Conservation (phyloP, 805 yeast genomes). For the Schwanniomyces yamadae region DNA sequence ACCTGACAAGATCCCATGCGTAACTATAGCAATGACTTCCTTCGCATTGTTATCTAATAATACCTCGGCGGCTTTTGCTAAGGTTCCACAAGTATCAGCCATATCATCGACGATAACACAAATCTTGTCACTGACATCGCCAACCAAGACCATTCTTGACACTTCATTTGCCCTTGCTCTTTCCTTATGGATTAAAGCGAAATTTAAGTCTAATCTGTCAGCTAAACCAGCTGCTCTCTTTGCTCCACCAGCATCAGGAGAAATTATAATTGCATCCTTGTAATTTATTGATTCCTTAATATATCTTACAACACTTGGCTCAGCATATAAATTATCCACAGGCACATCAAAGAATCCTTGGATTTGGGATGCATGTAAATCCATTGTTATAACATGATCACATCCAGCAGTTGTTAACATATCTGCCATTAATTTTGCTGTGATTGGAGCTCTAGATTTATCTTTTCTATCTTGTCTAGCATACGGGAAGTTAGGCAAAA, state of each 20-base stretch:
- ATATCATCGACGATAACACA: slow-evolving; percentile 92
- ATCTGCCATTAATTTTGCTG: slow-evolving; percentile 92
- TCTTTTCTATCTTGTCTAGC: slow-evolving; percentile 98
- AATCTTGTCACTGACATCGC: slow-evolving; percentile 81
- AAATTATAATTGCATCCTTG: slow-evolving; percentile 72
- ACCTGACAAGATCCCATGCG: slow-evolving; percentile 92
- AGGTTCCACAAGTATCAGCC: slow-evolving; percentile 98
- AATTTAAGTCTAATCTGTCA: slow-evolving; percentile 85
- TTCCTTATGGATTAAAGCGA: slow-evolving; percentile 95
- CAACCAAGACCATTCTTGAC: slow-evolving; percentile 91
- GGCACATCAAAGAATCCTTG: slow-evolving; percentile 96
- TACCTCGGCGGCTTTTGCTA: slow-evolving; percentile 91
- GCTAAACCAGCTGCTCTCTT: slow-evolving; percentile 95
- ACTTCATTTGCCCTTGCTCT: slow-evolving; percentile 95
- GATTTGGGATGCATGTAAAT: slow-evolving; percentile 94
- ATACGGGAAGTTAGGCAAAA: slow-evolving; percentile 92
- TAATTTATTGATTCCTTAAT: slow-evolving; percentile 61
- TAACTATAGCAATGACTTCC: slow-evolving; percentile 87
- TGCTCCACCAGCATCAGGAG: slow-evolving; percentile 99
- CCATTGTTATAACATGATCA: slow-evolving; percentile 94
- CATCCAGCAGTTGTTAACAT: slow-evolving; percentile 92
- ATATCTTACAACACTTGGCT: slow-evolving; percentile 83
- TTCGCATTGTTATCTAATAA: slow-evolving; percentile 77
- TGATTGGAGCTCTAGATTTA: slow-evolving; percentile 92
- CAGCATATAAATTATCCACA: slow-evolving; percentile 93